Conservation (phyloP, 2,329 filamentous ascomycete species). For the Colletotrichum liriopes region DNA sequence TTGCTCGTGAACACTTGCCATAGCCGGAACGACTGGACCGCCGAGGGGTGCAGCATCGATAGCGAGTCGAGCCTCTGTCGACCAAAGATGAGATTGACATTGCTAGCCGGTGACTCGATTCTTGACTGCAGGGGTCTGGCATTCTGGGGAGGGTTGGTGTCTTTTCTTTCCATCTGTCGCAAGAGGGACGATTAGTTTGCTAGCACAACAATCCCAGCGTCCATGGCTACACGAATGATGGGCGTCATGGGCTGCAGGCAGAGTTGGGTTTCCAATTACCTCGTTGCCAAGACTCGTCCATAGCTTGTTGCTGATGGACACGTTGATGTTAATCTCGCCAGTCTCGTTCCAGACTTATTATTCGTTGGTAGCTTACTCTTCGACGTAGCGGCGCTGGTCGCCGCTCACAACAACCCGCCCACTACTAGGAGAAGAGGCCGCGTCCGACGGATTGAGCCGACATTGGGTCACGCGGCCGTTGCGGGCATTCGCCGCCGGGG, state of each 20-base stretch:
- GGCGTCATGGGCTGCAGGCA: not conserved
- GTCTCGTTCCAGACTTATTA: no score
- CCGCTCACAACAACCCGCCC: slow-evolving; percentile 15
- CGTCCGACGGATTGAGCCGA: not conserved
- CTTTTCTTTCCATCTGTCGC: not conserved
- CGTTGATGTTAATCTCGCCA: not conserved
- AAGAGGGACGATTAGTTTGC: not conserved
- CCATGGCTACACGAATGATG: not conserved
- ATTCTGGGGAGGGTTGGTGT: not conserved
- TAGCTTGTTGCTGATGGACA: slow-evolving; percentile 19
- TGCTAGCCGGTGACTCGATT: not conserved
- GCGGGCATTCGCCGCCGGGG: not conserved
- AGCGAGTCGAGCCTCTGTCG: slow-evolving; percentile 44
- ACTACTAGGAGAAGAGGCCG: not conserved
- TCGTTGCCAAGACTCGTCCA: slow-evolving; percentile 24
- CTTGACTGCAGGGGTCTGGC: not conserved
- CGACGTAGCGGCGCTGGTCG: slow-evolving; percentile 25
- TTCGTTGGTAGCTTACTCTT: not conserved
- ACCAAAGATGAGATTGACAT: slow-evolving; percentile 9
- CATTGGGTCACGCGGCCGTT: not conserved
- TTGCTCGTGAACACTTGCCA: slow-evolving; percentile 84
- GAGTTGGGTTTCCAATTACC: not conserved
- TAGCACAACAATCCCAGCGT: not conserved
- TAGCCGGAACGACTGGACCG: slow-evolving; percentile 62
- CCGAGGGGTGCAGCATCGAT: slow-evolving; percentile 18